A percentile compares a stretch with the other conserved stretches of the same genome.
Evolutionary conservation across 805 yeast species (phyloP).

Genomic region (Maudiozyma bulderi): DNA sequence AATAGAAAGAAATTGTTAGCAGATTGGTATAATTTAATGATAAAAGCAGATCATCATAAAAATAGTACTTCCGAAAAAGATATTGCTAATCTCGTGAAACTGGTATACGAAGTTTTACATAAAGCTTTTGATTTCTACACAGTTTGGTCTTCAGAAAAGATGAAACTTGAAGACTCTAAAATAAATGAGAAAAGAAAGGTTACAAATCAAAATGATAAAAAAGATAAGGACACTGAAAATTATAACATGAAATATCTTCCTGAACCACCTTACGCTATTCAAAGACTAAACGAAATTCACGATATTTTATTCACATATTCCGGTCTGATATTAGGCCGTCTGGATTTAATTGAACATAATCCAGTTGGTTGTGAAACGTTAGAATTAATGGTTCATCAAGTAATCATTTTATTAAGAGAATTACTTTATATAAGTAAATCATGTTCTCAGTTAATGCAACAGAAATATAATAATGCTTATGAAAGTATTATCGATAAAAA

Average conservation of each 20-base stretch:
- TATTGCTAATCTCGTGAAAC: constrained; percentile 49
- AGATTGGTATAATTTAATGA: constrained; percentile 73
- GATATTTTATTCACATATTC: constrained; percentile 50
- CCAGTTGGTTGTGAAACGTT: constrained; percentile 57
- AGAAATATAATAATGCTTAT: constrained; percentile 21
- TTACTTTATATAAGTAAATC: constrained; percentile 49
- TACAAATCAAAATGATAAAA: not conserved
- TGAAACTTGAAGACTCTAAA: constrained; percentile 31
- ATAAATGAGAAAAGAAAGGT: not conserved
- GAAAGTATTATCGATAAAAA: constrained; percentile 31
- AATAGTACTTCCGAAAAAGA: constrained; percentile 50
- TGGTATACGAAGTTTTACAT: constrained; percentile 58
- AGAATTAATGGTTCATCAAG: constrained; percentile 59
- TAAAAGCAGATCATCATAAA: constrained; percentile 65
- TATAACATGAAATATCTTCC: constrained; percentile 1
- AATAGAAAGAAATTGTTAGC: constrained; percentile 61
- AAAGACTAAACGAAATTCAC: constrained; percentile 55
- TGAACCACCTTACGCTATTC: constrained; percentile 52
- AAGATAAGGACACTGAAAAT: not conserved
- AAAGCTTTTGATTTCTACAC: constrained; percentile 56
- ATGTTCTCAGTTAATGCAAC: constrained; percentile 30
- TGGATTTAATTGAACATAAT: constrained; percentile 70
- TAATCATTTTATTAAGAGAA: constrained; percentile 56
- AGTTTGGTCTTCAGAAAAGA: constrained; percentile 63
- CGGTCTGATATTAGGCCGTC: constrained; percentile 61